phyloP scores from a whole-genome alignment of 306 rosid genomes.

The Quercus bicolor region DNA sequence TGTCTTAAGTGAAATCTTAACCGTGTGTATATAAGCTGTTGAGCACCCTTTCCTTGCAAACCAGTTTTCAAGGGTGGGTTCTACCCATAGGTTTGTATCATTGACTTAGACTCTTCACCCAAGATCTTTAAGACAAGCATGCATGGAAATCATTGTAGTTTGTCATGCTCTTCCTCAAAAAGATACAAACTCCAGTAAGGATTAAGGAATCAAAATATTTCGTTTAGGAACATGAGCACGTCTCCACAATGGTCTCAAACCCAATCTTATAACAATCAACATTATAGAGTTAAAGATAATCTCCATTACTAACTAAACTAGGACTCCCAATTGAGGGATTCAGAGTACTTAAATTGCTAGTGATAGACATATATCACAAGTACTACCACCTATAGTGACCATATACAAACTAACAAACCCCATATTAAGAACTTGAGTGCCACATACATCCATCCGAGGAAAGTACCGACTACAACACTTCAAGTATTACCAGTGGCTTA shows the following conservation, averaged over 20 bases:
- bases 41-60: too few relatives aligned
- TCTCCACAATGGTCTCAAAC: background rate
- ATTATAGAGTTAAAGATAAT: background rate
- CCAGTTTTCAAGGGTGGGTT: too few relatives aligned
- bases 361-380: background rate
- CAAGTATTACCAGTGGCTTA: background rate
- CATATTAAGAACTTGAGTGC: background rate
- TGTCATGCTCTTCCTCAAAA: background rate
- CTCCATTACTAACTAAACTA: background rate
- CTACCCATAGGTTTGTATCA: too few relatives aligned
- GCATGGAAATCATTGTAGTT: background rate
- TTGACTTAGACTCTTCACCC: background rate
- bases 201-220: too few relatives aligned
- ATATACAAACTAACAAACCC: background rate
- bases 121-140: background rate
- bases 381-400: background rate
- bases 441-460: background rate
- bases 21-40: too few relatives aligned
- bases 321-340: background rate
- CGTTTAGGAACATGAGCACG: background rate
- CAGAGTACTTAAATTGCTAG: background rate
- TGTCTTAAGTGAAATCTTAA: too few relatives aligned
- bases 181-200: background rate
- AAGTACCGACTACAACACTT: background rate
- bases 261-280: background rate